These are phyloP conservation scores for Cryphonectria naterciae DNA, from an alignment of 2,329 filamentous ascomycete genomes.

Conservation along the genomic window DNA sequence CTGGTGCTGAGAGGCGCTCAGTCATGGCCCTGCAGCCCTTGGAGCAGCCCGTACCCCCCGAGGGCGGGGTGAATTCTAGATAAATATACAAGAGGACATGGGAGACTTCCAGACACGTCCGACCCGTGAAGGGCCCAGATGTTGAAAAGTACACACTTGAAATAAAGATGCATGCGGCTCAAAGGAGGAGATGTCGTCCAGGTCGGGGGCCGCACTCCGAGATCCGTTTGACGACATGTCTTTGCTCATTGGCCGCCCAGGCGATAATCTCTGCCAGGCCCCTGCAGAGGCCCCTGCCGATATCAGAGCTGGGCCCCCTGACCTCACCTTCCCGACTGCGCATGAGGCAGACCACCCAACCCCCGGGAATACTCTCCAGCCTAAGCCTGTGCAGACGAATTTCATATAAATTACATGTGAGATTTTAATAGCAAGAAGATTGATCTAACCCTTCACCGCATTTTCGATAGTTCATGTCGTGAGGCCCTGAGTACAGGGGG, in stretches of 20 bases:
- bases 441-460: neutral
- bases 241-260: constrained; percentile 29
- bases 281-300: constrained; percentile 31
- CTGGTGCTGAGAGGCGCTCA: neutral
- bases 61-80: neutral
- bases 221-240: constrained; percentile 31
- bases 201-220: constrained; percentile 24
- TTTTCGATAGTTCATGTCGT: neutral
- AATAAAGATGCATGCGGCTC: constrained; percentile 27
- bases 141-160: constrained; percentile 10
- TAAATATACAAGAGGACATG: neutral
- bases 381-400: neutral
- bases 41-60: neutral
- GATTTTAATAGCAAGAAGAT: neutral
- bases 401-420: neutral
- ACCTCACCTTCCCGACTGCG: constrained; percentile 17
- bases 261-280: constrained; percentile 13
- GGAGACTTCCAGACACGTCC: neutral
- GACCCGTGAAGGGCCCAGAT: neutral
- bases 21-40: neutral
- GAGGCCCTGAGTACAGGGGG: neutral
- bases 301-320: constrained; percentile 30
- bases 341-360: neutral
- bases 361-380: neutral
- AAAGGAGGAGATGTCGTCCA: constrained; percentile 28